These are phyloP conservation scores for Aspergillus sclerotiicarbonarius DNA, from an alignment of 495 filamentous ascomycete genomes.

Conservation along the genomic window DNA sequence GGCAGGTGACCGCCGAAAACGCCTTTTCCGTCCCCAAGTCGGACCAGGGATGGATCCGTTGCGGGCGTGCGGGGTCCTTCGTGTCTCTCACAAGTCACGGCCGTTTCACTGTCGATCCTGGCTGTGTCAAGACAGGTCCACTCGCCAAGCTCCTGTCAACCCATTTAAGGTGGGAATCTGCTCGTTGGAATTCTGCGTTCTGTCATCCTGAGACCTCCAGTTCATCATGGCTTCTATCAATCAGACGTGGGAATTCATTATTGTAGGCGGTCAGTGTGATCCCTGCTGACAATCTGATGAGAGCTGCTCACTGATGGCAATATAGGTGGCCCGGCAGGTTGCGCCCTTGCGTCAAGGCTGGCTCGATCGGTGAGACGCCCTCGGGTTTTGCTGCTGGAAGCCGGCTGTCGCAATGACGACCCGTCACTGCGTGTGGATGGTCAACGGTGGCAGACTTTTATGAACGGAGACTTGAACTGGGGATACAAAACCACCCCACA, in stretches of 20 bases:
- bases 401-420: constrained; percentile 51
- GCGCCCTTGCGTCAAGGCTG: constrained; percentile 45
- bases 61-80: no score
- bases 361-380: constrained; percentile 44
- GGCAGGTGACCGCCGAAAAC: no score
- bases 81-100: no score
- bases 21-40: no score
- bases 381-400: constrained; percentile 57
- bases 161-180: no score
- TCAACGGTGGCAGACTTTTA: constrained; percentile 52
- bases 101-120: no score
- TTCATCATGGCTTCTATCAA: background rate
- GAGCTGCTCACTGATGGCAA: background rate
- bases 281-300: background rate
- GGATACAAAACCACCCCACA: constrained; percentile 61
- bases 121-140: no score
- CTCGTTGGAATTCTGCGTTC: no score
- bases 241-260: constrained; percentile 49
- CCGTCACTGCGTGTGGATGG: constrained; percentile 44
- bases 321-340: constrained; percentile 58
- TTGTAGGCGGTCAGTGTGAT: constrained; percentile 49
- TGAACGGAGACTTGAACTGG: constrained; percentile 51
- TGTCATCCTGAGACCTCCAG: background rate
- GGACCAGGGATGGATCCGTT: no score
- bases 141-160: no score